These are phyloP conservation scores for Pichia inconspicua DNA, from an alignment of 1,139 yeast species.

Conservation along the genomic window DNA sequence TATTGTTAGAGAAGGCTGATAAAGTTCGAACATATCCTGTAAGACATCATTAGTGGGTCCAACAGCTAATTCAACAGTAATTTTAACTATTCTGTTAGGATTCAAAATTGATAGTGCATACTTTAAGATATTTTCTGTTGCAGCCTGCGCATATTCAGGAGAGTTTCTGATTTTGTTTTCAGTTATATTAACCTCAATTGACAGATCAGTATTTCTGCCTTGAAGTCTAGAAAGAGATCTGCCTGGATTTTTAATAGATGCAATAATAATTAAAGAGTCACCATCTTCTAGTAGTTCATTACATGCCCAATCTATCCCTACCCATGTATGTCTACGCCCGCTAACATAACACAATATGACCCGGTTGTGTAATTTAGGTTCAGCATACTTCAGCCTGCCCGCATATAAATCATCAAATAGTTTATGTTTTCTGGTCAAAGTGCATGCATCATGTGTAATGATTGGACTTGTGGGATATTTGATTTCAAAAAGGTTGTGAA, in stretches of 20 bases:
- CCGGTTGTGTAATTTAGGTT: constrained; percentile 44
- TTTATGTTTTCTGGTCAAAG: constrained; percentile 40
- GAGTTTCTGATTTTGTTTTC: constrained; percentile 22
- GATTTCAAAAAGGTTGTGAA: constrained; percentile 5
- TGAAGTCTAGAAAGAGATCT: constrained; percentile 13
- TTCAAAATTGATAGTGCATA: constrained; percentile 43
- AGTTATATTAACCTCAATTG: constrained; percentile 13
- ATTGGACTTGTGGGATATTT: constrained; percentile 28
- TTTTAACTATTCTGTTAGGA: constrained; percentile 42
- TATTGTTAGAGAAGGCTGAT: constrained; percentile 59
- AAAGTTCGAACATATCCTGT: constrained; percentile 53
- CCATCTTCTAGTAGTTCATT: constrained; percentile 47
- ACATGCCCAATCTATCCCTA: constrained; percentile 63
- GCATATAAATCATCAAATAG: constrained; percentile 30
- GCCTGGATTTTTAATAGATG: constrained; percentile 34
- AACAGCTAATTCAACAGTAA: constrained; percentile 56
- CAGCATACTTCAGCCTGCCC: constrained; percentile 19
- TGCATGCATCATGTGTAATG: constrained; percentile 38
- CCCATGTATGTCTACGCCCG: constrained; percentile 75
- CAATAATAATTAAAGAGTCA: constrained; percentile 51
- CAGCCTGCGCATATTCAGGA: constrained; percentile 29
- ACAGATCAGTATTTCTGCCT: constrained; percentile 4
- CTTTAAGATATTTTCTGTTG: constrained; percentile 40
- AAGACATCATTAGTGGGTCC: constrained; percentile 52
- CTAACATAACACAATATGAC: constrained; percentile 56